Evolutionary conservation across 192 early-diverging fungal genomes (phyloP), one percentile per base, ranked within the genome.

Genomic region (Piromyces finnis): DNA sequence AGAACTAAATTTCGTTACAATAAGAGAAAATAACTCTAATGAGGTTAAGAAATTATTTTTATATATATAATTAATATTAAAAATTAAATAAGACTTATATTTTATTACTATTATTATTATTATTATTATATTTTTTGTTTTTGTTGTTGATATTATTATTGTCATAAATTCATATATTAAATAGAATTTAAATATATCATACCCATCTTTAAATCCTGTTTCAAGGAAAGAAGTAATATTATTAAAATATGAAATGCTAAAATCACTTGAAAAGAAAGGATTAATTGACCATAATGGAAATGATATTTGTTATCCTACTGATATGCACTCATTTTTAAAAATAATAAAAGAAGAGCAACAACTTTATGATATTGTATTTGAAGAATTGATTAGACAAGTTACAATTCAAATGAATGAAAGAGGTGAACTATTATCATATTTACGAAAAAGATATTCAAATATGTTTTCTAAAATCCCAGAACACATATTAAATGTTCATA

Each of bases 341-440:
- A 83, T 90, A 30, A 90, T 90, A 29, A 82, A 84, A 35, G 87
- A 90, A 80, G 89, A 90, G 82, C 87, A 90, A 81, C 85, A 88
- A 80, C 88, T 90, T 81, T 90, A 90, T 83, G 87, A 90, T 82
- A 82, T 86, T 5, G 89, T 90, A 5, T 89, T 90, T 77, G 51
- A 80, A 35, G 89, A 90, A 80, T 77, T 90, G 35, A 87, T 89
- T 29, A 85, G 89, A 28, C 89, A 90, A 82, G 88, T 88, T 15
- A 89, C 88, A 22, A 84, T 89, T 77, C 87, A 89, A 82, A 90
- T 90, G 89, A 84, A 87, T 29, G 89, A 90, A 81, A 85, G 89
- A 18, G 89, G 89, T 29, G 87, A 90, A 82, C 84, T 90, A 26
- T 82, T 90, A 0, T 84, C 85, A 77, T 88, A 90, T 80, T 85